Conservation (phyloP, 257 asterid species). For the Voacanga thouarsii region DNA sequence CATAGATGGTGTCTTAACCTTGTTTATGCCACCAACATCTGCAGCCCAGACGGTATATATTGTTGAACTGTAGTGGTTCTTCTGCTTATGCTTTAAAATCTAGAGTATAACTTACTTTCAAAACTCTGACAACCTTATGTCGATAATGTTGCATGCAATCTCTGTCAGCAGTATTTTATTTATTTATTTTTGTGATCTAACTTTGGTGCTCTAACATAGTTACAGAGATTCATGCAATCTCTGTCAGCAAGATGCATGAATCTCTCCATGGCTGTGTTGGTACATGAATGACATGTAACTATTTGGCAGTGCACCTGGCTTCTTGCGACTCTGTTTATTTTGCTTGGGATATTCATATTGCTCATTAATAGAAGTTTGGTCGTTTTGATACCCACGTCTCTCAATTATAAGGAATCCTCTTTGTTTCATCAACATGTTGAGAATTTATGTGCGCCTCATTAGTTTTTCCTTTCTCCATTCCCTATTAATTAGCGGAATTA, state of each 20-base stretch:
- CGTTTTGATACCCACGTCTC: not conserved
- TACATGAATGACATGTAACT: too few species aligned
- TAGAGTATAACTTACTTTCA: not conserved
- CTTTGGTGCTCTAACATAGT: too few species aligned
- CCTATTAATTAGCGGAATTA: not conserved
- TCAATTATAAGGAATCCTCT: not conserved
- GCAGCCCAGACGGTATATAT: slow-evolving; percentile 69
- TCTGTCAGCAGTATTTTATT: not conserved
- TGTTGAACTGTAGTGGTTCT: not conserved
- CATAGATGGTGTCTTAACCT: slow-evolving; percentile 83
- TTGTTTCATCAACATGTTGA: not conserved
- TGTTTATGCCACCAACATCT: slow-evolving; percentile 98
- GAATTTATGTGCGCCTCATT: not conserved
- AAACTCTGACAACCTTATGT: too few species aligned
- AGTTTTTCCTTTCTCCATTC: not conserved
- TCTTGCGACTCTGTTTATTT: not conserved
- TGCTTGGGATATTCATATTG: not conserved
- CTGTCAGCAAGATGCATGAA: too few species aligned
- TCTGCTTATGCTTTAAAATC: not conserved
- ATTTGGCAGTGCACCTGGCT: too few species aligned
- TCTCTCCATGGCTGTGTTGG: too few species aligned
- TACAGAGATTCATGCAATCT: too few species aligned
- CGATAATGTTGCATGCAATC: not conserved
- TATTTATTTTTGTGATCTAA: too few species aligned
- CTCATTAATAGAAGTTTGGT: not conserved